Base-by-base conservation (phyloP, 352 stramenopile species). In the Phytophthora nicotianae region DNA sequence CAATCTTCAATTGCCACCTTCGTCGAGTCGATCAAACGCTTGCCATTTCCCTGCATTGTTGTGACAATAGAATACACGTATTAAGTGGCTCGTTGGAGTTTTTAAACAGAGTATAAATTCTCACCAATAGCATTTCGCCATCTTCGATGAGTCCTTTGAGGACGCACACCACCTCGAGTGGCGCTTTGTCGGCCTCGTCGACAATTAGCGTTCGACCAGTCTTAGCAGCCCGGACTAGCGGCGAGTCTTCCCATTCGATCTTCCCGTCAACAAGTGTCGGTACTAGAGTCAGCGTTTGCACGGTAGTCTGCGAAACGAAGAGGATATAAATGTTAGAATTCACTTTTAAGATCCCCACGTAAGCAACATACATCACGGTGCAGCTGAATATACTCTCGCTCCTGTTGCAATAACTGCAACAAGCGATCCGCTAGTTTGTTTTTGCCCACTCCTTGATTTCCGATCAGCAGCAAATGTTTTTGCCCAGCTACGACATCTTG, bases 311-410 rank as follows among this genome's bases (percentile, higher is more conserved):
- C 29, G 14, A 56, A 1, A 54, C 17, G 46, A 6, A 49, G 21
- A 29, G n/a, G n/a, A 13, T 19, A 19, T 17, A 37, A 26, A 7
- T 14, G 46, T 63, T 53, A 68, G 35, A 29, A 11, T 45, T 48
- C 19, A 32, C 16, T 7, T 23, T 4, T 11, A 41, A 16, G 35
- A 49, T 5, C 23, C 45, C 9, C 24, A n/a, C 24, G 23, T 24
- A 24, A n/a, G 10, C 19, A 29, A 77, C 82, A n/a, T 74, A 93
- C 84, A 57, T 99, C 96, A 55, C 96, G 82, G 68, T 99, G 96
- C 1, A 99, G 88, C 64, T 99, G 97, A 57, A 98, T 94, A 72
- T 99, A 99, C 79, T 99, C 96, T 55, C 96, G 81, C 58, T 98
- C 96, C 56, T 91, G 93, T 47, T 97, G 66, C 13, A 98, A 50